Base-by-base conservation (phyloP, 1,139 yeast genomes). In the Pichia terricola region DNA sequence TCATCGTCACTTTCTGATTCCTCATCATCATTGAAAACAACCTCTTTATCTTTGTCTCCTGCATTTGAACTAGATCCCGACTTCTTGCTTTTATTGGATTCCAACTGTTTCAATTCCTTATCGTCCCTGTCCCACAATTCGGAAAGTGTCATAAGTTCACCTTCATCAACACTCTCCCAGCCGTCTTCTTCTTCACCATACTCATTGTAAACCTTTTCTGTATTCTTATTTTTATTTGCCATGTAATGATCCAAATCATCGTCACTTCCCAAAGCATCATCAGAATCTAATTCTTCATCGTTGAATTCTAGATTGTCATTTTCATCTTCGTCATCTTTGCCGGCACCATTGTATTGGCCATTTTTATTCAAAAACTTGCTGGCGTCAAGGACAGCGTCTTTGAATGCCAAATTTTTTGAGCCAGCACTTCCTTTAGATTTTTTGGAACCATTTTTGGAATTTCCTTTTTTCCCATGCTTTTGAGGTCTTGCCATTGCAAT, bases 41-140 rank as follows among this genome's bases (percentile, higher is more conserved):
- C 47, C 54, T 41, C 55, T 52, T 41, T 55, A 8, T 30, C 10
- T 30, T 30, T 7, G 22, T 16, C 22, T 16, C 22, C 22, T 7
- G 10, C 10, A 58, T 44, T 55, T 56, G 42, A 57, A 49, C 52
- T 45, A 36, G 9, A 33, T 35, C 10, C 35, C 26, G 33, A 16
- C 3, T 35, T 40, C 9, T n/a, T 26, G 16, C 4, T 26, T 9
- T 5, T 8, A 22, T 30, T 10, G 8, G 5, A 11, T 38, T 38
- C 26, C 28, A 9, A 25, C 30, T 34, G 5, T 28, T 38, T 43
- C 16, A 37, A 54, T 58, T 75, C 81, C 38, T 61, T 65, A 34
- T 79, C 88, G 59, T 85, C 94, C 67, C 79, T 62, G 61, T 84
- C 96, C 95, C 95, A 88, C 5, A 86, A 89, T 54, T 81, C 88